Base-by-base conservation (phyloP, 177 flowering plant species). In the Vitis hybrid region DNA sequence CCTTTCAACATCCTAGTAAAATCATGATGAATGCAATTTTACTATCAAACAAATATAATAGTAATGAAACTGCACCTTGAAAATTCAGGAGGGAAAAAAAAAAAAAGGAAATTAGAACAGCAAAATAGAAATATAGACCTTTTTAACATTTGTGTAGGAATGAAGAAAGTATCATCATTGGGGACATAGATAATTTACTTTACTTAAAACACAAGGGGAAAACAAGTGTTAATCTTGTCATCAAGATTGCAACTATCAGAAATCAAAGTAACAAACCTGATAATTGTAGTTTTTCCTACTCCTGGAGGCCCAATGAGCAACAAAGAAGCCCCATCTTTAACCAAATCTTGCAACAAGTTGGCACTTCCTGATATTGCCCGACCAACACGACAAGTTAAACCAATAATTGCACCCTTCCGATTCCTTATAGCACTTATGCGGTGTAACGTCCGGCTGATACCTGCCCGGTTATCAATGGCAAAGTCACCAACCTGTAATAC, bases 241-340 rank as follows among this genome's bases (percentile, higher is more conserved):
- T 24, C 6, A 57, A 11, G 32, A 15, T 62, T 67, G 46, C 55
- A 65, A 16, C 24, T 14, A 65, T 14, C n/a, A 51, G 59, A 18
- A n/a, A 11, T 2, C 58, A 11, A 11, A 72, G 52, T 4, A 10
- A 66, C 78, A 19, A 12, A 94, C 97, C 97, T 87, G 63, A 94
- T 91, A 71, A 94, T 91, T 32, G 98, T 94, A 21, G 98, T 94
- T 82, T 94, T 94, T 62, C 98, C 98, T 16, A 94, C 98, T 59
- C 97, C 97, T 14, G 98, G 98, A 75, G 97, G 97, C 16, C 97
- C 98, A 73, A 94, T 92, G 49, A 94, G 88, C 83, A 94, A 76
- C 76, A 94, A 70, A 60, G 98, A 94, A 81, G 84, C 85, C 56
- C 97, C 97, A 76, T 88, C 89, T 70, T 84, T 81, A 50, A 94